These are phyloP conservation scores for Nakataea oryzae DNA, from an alignment of 2,329 filamentous ascomycete species.

Conservation along the genomic window DNA sequence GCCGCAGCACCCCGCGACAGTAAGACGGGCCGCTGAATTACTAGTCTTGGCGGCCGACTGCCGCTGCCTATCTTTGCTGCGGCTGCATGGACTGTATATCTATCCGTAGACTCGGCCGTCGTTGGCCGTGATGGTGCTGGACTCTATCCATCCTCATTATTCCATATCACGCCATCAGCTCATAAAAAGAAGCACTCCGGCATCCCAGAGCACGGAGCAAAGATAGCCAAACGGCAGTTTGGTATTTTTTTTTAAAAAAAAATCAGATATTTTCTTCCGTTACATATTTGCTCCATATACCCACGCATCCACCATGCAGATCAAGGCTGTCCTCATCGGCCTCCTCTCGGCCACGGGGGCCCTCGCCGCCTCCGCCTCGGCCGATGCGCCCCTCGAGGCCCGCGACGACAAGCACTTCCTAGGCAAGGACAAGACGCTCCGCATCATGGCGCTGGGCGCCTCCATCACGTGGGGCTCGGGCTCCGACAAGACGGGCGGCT, in stretches of 20 bases:
- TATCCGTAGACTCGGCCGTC: neutral
- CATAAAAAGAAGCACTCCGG: neutral
- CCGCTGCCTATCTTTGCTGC: neutral
- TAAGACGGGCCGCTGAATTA: neutral
- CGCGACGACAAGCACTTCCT: neutral
- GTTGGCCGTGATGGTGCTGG: neutral
- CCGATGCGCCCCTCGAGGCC: neutral
- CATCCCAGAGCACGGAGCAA: neutral
- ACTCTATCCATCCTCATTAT: no score
- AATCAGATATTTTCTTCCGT: no score
- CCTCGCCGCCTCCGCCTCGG: neutral
- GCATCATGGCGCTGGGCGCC: conserved; percentile 10
- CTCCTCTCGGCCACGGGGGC: conserved; percentile 1
- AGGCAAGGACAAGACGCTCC: neutral
- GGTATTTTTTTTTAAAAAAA: no score
- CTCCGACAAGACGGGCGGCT: conserved; percentile 13
- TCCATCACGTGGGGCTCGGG: conserved; percentile 13
- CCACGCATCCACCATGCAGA: neutral
- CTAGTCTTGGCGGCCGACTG: neutral
- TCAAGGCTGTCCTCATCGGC: neutral
- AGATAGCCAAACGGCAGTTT: no score
- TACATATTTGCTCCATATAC: no score
- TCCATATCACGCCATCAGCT: neutral
- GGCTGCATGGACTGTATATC: neutral
- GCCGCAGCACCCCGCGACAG: neutral